Evolutionary conservation across 164 flowering plant species (phyloP).

Genomic region (Hamamelis virginiana): DNA sequence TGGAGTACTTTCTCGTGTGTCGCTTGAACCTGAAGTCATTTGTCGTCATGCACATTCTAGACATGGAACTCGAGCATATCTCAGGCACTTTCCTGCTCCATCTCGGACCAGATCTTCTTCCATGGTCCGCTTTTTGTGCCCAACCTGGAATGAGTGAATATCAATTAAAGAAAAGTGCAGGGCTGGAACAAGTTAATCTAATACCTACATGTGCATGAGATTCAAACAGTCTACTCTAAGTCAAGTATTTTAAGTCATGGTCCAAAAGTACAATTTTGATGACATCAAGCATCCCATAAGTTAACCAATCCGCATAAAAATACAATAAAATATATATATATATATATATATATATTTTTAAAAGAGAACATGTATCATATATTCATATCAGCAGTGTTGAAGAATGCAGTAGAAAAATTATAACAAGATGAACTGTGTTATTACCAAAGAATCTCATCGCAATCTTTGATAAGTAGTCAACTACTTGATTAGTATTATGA

Average conservation of each 20-base stretch:
- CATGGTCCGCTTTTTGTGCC: conserved; percentile 76
- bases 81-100: conserved; percentile 34
- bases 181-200: neutral
- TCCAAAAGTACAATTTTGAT: too few species aligned
- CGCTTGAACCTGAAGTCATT: neutral
- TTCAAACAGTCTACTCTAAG: too few species aligned
- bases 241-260: too few species aligned
- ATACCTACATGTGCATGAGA: too few species aligned
- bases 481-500: neutral
- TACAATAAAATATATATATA: neutral
- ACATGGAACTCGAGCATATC: neutral
- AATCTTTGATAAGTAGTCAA: neutral
- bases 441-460: neutral
- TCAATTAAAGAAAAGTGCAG: neutral
- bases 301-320: too few species aligned
- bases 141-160: conserved; percentile 41
- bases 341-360: neutral
- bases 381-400: neutral
- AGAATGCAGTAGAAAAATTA: neutral
- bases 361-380: neutral
- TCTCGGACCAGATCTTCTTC: conserved; percentile 51
- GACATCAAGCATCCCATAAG: too few species aligned
- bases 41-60: neutral
- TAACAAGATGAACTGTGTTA: neutral
- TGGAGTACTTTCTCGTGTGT: neutral